These are phyloP conservation scores for Striga hermonthica DNA, from an alignment of 305 asterid genomes.

Conservation along the genomic window DNA sequence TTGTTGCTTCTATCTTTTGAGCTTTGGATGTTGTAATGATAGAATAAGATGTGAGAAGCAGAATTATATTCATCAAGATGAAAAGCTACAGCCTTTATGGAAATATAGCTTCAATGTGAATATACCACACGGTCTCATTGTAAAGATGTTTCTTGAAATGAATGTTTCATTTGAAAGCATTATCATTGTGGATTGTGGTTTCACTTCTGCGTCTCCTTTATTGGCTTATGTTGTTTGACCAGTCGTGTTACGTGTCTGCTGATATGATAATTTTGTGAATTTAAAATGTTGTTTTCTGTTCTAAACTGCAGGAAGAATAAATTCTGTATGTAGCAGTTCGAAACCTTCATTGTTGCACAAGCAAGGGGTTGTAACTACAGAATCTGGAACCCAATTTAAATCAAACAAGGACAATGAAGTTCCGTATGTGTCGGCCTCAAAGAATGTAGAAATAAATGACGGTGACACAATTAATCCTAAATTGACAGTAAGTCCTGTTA, in stretches of 20 bases:
- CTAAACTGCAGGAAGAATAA: constrained; percentile 38
- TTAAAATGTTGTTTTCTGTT: constrained; percentile 11
- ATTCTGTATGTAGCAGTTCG: constrained; percentile 66
- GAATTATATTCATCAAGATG: neutral
- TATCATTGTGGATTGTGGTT: neutral
- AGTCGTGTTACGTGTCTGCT: neutral
- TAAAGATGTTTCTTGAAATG: neutral
- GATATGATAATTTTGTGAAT: neutral
- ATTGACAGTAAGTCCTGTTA: constrained; percentile 65
- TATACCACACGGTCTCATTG: neutral
- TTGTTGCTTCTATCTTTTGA: neutral
- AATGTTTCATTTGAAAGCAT: neutral
- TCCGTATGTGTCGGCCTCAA: constrained; percentile 42
- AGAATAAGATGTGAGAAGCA: neutral
- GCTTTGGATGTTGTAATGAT: constrained; percentile 5
- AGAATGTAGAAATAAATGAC: constrained; percentile 33
- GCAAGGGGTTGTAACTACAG: constrained; percentile 45
- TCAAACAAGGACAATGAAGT: constrained; percentile 40
- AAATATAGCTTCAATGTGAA: constrained; percentile 8
- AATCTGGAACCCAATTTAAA: constrained; percentile 40
- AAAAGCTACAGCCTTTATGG: neutral
- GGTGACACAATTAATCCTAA: constrained; percentile 42
- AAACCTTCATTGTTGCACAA: constrained; percentile 48
- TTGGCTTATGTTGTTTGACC: constrained; percentile 2
- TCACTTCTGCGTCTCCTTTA: neutral